Evolutionary conservation across 495 filamentous ascomycete species (phyloP).

Genomic region (Pseudomonodictys pantanalensis): DNA sequence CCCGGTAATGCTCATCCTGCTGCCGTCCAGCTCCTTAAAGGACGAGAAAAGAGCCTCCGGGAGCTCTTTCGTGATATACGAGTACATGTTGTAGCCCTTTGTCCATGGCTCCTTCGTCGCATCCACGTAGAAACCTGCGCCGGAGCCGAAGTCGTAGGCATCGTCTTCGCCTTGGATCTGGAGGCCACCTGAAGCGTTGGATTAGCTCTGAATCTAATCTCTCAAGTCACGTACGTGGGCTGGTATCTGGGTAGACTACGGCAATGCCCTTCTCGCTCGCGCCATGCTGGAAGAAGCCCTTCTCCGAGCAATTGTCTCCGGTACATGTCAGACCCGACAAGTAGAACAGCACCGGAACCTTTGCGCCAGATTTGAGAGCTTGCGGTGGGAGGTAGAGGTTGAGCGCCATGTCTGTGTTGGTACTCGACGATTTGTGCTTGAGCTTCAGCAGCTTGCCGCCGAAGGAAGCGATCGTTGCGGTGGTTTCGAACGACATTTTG

Average conservation of each 20-base stretch:
- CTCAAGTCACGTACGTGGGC: constrained; percentile 70
- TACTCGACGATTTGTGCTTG: constrained; percentile 71
- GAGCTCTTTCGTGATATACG: constrained; percentile 79
- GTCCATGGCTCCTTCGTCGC: constrained; percentile 73
- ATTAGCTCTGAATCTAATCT: neutral
- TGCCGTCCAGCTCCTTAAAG: constrained; percentile 64
- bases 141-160: constrained; percentile 82
- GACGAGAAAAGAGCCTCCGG: constrained; percentile 67
- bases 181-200: constrained; percentile 54
- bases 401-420: constrained; percentile 64
- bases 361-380: constrained; percentile 48
- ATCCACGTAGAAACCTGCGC: constrained; percentile 93
- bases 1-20: constrained; percentile 75
- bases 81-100: constrained; percentile 85
- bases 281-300: constrained; percentile 87
- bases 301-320: constrained; percentile 92
- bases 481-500: constrained; percentile 77
- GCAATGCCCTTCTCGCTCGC: constrained; percentile 79
- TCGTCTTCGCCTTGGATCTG: constrained; percentile 78
- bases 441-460: constrained; percentile 95
- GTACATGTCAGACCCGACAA: constrained; percentile 94
- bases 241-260: constrained; percentile 90
- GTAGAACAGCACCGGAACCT: constrained; percentile 87
- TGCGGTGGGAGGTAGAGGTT: constrained; percentile 67
- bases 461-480: constrained; percentile 85